Conservation (phyloP, 1,284 basidiomycete species). For the Trichosporon ovoides region DNA sequence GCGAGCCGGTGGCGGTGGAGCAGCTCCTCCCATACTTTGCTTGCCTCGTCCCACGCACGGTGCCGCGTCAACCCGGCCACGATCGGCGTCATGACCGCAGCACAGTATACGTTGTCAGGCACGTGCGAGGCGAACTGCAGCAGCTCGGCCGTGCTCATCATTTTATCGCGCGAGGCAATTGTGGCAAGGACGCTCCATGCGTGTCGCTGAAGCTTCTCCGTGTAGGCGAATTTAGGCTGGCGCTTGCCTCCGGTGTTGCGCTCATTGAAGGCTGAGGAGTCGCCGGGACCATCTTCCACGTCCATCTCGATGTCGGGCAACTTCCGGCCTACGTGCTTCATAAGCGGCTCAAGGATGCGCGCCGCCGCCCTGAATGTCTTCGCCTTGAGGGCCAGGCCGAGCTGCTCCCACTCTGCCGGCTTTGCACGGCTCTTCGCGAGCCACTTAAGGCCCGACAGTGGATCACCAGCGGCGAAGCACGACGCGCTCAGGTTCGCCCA, state of each 20-base stretch:
- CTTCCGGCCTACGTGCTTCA: not conserved
- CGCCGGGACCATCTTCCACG: no score
- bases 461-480: not conserved
- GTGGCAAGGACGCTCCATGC: slow-evolving; percentile 12
- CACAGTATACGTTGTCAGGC: slow-evolving; percentile 13
- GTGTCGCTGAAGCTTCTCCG: not conserved
- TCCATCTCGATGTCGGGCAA: no score
- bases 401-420: not conserved
- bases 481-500: slow-evolving; percentile 1
- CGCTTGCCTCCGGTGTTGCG: no score
- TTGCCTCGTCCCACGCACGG: slow-evolving; percentile 19
- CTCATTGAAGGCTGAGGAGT: no score
- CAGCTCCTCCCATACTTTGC: slow-evolving; percentile 26
- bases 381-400: slow-evolving; percentile 5
- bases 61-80: slow-evolving; percentile 28
- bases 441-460: not conserved
- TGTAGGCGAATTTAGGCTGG: no score
- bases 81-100: slow-evolving; percentile 27
- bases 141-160: slow-evolving; percentile 15
- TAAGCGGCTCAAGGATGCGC: slow-evolving; percentile 8
- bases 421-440: not conserved
- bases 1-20: slow-evolving; percentile 11
- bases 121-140: slow-evolving; percentile 19
- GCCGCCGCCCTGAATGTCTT: slow-evolving; percentile 5
- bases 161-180: slow-evolving; percentile 3